Evolutionary conservation across 2,329 filamentous ascomycete genomes (phyloP).

Genomic region (Aspergillus texensis): DNA sequence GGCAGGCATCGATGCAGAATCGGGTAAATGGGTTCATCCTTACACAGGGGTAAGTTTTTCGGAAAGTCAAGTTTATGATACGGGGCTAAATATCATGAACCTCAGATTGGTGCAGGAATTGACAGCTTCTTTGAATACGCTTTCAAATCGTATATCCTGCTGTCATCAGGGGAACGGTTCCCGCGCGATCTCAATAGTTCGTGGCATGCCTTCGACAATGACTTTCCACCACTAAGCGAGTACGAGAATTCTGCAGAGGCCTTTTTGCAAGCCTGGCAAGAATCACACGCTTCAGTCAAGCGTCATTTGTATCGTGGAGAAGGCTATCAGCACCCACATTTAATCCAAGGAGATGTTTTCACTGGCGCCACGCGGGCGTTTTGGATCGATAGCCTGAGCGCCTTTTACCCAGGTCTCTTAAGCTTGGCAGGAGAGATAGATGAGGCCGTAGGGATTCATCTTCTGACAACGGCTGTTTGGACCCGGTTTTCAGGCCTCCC

Average conservation of each 20-base stretch:
- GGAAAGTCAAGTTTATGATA: neutral
- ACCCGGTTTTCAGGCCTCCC: constrained; percentile 91
- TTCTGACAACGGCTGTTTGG: constrained; percentile 92
- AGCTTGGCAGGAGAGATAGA: constrained; percentile 85
- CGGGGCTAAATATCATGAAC: constrained; percentile 7
- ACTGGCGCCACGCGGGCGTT: constrained; percentile 86
- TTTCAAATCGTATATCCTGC: constrained; percentile 86
- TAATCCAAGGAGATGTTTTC: constrained; percentile 83
- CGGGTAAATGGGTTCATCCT: constrained; percentile 82
- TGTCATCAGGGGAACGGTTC: constrained; percentile 68
- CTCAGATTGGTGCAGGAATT: constrained; percentile 82
- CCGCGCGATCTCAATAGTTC: constrained; percentile 41
- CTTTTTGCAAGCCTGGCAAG: constrained; percentile 81
- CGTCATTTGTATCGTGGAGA: constrained; percentile 82
- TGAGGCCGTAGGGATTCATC: constrained; percentile 85
- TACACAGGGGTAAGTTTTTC: constrained; percentile 67
- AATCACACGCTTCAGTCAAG: constrained; percentile 83
- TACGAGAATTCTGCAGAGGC: constrained; percentile 72
- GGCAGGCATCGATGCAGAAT: constrained; percentile 88
- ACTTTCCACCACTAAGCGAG: constrained; percentile 65
- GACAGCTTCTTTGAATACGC: constrained; percentile 99
- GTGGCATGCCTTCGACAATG: constrained; percentile 60
- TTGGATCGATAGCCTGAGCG: constrained; percentile 95
- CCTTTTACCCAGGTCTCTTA: constrained; percentile 90
- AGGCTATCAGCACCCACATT: constrained; percentile 82